Evolutionary conservation across 805 yeast genomes (phyloP), one percentile per base, ranked within the genome.

Genomic region (Saccharomycodes ludwigii): DNA sequence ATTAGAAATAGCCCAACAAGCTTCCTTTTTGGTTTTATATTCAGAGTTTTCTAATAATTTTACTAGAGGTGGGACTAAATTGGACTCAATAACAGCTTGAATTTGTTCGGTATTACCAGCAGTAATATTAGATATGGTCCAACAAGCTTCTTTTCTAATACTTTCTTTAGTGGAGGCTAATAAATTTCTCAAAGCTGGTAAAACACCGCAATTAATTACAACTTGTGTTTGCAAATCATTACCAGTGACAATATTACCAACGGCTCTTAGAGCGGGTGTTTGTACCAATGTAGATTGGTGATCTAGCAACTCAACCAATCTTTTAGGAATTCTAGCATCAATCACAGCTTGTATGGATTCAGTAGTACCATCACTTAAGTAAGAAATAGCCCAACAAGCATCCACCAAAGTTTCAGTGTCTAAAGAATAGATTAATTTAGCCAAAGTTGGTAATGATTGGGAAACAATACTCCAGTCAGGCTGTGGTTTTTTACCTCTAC

Each of bases 1-100:
- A 55, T 91, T 91, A 18, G 96, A 85, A 43, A 91, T 80, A 21
- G 97, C 97, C 98, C 98, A 91, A 67, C 97, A 88, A 3, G 98
- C 98, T 65, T 91, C 98, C 59, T 88, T 91, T 56, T 82, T 82
- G 21, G 97, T 88, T 66, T 85, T 86, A 66, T 85, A 86, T 51
- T 88, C 97, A 39, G 91, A 95, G 35, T 72, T 68, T 48, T 73
- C 70, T 55, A 91, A 68, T 41, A 77, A 61, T 54, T 85, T 76
- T 46, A 91, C 76, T 42, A 83, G 70, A 37, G 86, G 94, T 24
- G 97, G 98, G 42, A 91, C 76, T 54, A 91, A 67, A 61, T 91
- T 91, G 39, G 88, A 77, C 54, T 86, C 95, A 48, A 91, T 86
- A 31, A 91, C 97, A 11, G 96, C 88, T 63, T 88, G 96, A 48